phyloP scores from a whole-genome alignment of 2,329 filamentous ascomycete species.

The Fusarium nisikadoi region DNA sequence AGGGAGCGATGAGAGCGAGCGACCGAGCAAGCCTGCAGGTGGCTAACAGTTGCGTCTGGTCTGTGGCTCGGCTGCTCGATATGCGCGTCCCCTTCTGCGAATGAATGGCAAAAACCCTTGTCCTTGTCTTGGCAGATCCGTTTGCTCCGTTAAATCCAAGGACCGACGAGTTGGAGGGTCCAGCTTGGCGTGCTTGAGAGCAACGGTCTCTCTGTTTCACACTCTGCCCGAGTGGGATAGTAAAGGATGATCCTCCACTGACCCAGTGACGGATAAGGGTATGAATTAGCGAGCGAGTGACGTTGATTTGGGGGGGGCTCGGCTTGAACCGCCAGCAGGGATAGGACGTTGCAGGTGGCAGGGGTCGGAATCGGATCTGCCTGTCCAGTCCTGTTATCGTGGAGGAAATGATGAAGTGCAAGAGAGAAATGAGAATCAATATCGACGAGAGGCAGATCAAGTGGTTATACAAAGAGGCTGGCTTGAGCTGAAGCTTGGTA shows the following conservation, averaged over 20 bases:
- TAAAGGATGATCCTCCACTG: conserved; percentile 27
- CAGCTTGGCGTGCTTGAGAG: conserved; percentile 7
- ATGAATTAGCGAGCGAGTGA: conserved; percentile 20
- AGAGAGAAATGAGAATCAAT: conserved; percentile 11
- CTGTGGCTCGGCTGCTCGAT: conserved; percentile 28
- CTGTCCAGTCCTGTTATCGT: not conserved
- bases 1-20: not conserved
- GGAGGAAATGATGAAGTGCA: conserved; percentile 9
- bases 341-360: conserved; percentile 1
- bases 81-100: conserved; percentile 7
- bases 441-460: not conserved
- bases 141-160: conserved; percentile 14
- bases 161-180: conserved; percentile 12
- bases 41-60: conserved; percentile 33
- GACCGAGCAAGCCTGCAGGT: conserved; percentile 1
- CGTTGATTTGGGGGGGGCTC: conserved; percentile 35
- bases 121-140: conserved; percentile 24
- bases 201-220: conserved; percentile 32
- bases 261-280: conserved; percentile 26
- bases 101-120: not conserved
- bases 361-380: not conserved
- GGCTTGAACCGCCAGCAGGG: conserved; percentile 27
- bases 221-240: conserved; percentile 13
- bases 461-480: conserved; percentile 6
- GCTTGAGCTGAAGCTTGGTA: not conserved